These are phyloP conservation scores for Rhizopus sp. DNA, from an alignment of 371 early-diverging fungal genomes.

Conservation along the genomic window DNA sequence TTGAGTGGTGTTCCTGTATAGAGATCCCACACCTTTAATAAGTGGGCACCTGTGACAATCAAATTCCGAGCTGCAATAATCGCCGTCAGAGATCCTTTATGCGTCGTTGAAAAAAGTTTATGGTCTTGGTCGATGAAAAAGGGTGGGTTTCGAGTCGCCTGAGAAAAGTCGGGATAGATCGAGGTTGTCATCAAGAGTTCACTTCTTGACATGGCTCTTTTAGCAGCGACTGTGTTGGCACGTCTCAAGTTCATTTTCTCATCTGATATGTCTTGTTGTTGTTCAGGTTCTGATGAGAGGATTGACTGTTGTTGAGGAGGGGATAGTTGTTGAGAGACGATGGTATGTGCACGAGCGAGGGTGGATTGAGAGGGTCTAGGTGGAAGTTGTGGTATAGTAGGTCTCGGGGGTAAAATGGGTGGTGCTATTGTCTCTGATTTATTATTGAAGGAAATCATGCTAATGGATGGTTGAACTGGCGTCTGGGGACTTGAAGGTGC, in stretches of 20 bases:
- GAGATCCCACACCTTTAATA: conserved; percentile 21
- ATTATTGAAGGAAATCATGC: background rate
- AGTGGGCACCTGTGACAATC: conserved; percentile 20
- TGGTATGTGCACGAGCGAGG: conserved; percentile 40
- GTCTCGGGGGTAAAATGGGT: conserved; percentile 25
- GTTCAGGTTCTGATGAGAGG: background rate
- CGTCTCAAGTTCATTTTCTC: conserved; percentile 6
- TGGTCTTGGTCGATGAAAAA: conserved; percentile 6
- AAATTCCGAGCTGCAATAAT: conserved; percentile 15
- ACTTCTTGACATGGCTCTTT: conserved; percentile 20
- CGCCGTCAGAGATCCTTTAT: conserved; percentile 18
- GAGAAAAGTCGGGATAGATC: conserved; percentile 22
- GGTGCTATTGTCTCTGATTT: conserved; percentile 9
- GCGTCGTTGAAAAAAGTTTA: conserved; percentile 16
- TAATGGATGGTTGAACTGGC: conserved; percentile 12
- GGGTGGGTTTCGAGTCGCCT: conserved; percentile 25
- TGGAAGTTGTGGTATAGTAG: conserved; percentile 35
- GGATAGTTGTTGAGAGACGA: conserved; percentile 9
- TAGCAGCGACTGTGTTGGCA: conserved; percentile 13
- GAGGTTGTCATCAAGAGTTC: conserved; percentile 21
- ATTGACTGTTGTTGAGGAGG: background rate
- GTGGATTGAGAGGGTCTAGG: conserved; percentile 42
- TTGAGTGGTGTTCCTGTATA: conserved; percentile 12
- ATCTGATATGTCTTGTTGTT: background rate
- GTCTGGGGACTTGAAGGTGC: conserved; percentile 4